Conservation (phyloP, 2,329 filamentous ascomycete species). For the Neoascochyta sp. region DNA sequence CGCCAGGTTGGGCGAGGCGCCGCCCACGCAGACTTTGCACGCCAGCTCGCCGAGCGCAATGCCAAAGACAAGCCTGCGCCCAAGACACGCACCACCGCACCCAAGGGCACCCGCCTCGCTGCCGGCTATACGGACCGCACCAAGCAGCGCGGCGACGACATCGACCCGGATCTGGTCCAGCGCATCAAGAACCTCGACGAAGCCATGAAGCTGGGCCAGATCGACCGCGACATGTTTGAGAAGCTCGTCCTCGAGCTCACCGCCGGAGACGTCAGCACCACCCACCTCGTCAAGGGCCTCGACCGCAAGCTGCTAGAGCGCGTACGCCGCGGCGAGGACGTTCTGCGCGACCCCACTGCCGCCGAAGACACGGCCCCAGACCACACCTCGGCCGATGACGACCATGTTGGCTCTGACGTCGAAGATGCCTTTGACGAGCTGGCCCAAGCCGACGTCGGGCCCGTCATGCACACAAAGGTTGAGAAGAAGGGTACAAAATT, state of each 20-base stretch:
- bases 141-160: constrained; percentile 55
- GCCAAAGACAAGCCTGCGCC: constrained; percentile 56
- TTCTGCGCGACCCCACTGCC: constrained; percentile 39
- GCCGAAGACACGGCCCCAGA: too few relatives aligned
- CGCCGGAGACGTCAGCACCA: constrained; percentile 74
- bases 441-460: constrained; percentile 64
- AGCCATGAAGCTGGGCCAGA: constrained; percentile 75
- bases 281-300: constrained; percentile 86
- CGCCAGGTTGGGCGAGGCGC: constrained; percentile 58
- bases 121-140: constrained; percentile 82
- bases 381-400: constrained; percentile 23
- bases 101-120: constrained; percentile 77
- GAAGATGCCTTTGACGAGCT: constrained; percentile 52
- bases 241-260: constrained; percentile 70
- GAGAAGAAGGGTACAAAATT: constrained; percentile 54
- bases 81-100: constrained; percentile 73
- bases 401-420: constrained; percentile 30
- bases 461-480: constrained; percentile 57
- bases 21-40: constrained; percentile 67
- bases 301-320: constrained; percentile 77
- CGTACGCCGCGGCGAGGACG: constrained; percentile 62
- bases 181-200: constrained; percentile 77
- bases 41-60: constrained; percentile 74
- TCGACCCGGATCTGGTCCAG: constrained; percentile 55
- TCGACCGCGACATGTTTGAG: constrained; percentile 76